Conservation (phyloP, 1,284 basidiomycete genomes). For the Cryptococcus sp. region DNA sequence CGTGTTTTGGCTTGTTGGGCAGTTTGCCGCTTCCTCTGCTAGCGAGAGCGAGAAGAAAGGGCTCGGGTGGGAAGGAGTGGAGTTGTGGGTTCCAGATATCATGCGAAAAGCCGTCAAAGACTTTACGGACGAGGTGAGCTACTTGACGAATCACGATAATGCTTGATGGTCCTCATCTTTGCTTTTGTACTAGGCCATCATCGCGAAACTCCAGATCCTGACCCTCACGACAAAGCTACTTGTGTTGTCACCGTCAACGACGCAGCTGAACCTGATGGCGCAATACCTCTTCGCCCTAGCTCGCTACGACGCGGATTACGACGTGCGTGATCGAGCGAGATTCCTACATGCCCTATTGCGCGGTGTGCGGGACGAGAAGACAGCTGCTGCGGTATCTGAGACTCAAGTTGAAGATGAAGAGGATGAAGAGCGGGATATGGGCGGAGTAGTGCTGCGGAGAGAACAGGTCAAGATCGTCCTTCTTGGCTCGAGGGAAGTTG, state of each 20-base stretch:
- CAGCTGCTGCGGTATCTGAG: constrained; percentile 8
- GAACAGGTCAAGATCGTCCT: constrained; percentile 79
- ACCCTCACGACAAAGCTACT: constrained; percentile 81
- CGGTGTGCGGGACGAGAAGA: constrained; percentile 52
- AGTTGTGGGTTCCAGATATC: constrained; percentile 80
- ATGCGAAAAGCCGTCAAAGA: constrained; percentile 72
- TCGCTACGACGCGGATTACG: constrained; percentile 81
- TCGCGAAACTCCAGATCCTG: constrained; percentile 77
- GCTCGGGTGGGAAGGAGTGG: constrained; percentile 56
- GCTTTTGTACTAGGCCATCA: constrained; percentile 55
- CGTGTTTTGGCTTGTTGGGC: constrained; percentile 86
- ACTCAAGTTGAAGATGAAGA: constrained; percentile 16
- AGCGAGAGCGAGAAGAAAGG: constrained; percentile 21
- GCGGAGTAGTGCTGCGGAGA: constrained; percentile 73
- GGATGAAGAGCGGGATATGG: constrained; percentile 56
- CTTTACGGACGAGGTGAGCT: constrained; percentile 68
- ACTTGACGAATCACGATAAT: not conserved
- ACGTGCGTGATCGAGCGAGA: constrained; percentile 82
- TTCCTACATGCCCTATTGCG: constrained; percentile 72
- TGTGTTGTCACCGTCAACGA: constrained; percentile 65
- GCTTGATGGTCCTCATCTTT: constrained; percentile 1
- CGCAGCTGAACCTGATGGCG: constrained; percentile 58
- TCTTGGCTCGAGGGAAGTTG: constrained; percentile 66
- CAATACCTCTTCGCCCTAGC: constrained; percentile 80
- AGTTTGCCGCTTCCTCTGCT: constrained; percentile 61